Percentiles rank a stretch among this genome's conserved stretches.
Conservation (phyloP, 768 basidiomycete species). For the Serendipita sp. region DNA sequence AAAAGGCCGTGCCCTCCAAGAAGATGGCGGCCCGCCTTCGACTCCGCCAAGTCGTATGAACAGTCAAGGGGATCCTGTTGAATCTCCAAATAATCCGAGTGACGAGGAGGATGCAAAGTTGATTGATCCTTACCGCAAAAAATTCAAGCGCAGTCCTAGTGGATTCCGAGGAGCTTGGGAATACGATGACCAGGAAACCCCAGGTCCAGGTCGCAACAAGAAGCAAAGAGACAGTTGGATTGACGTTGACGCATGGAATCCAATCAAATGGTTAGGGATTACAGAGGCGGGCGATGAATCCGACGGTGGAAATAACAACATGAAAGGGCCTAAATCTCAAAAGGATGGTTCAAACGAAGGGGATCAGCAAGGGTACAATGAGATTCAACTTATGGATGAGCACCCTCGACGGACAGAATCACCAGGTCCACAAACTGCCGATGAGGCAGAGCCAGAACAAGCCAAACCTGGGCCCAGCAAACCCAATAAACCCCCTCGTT, state of each 20-base stretch:
- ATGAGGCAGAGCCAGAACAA: neutral
- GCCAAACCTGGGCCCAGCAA: slow-evolving; percentile 1
- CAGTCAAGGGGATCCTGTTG: neutral
- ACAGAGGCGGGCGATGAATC: slow-evolving; percentile 18
- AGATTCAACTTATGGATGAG: slow-evolving; percentile 4
- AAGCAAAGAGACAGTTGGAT: slow-evolving; percentile 29
- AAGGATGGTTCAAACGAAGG: slow-evolving; percentile 1
- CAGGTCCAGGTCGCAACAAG: slow-evolving; percentile 37
- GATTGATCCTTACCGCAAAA: slow-evolving; percentile 10
- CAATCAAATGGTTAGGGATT: slow-evolving; percentile 34
- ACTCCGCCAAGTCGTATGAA: neutral
- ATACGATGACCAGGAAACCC: slow-evolving; percentile 28
- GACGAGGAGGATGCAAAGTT: slow-evolving; percentile 17
- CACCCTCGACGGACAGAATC: neutral
- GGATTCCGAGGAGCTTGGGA: slow-evolving; percentile 53
- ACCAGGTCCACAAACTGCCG: slow-evolving; percentile 8
- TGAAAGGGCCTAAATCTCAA: slow-evolving; percentile 8
- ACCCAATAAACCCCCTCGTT: slow-evolving; percentile 11
- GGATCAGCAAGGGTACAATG: neutral
- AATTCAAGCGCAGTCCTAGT: slow-evolving; percentile 23
- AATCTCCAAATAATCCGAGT: neutral
- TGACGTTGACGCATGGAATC: slow-evolving; percentile 26
- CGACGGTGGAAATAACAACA: slow-evolving; percentile 16
- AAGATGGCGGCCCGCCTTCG: neutral
- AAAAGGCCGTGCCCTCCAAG: neutral